Evolutionary conservation across 2,329 filamentous ascomycete species (phyloP).

Genomic region (Monosporascus sp.): DNA sequence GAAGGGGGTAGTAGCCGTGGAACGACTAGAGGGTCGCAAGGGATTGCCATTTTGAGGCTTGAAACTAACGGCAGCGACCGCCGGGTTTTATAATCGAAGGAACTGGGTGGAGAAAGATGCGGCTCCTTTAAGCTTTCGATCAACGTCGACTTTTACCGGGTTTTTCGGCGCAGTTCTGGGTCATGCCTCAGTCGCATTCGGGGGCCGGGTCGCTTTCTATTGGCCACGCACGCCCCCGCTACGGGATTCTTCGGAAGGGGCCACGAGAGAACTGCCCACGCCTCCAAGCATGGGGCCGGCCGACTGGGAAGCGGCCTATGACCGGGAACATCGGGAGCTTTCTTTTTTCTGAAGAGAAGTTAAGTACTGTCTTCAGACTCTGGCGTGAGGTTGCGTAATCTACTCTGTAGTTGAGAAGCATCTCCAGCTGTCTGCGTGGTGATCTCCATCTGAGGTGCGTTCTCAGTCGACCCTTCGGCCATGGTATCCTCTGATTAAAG

Average conservation of each 20-base stretch:
- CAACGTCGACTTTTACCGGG: conserved; percentile 23
- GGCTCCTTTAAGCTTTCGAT: conserved; percentile 25
- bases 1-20: not conserved
- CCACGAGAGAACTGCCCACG: conserved; percentile 1
- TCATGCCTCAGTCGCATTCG: conserved; percentile 10
- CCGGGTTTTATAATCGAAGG: conserved; percentile 18
- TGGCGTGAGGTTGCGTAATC: too few relatives aligned
- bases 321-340: not conserved
- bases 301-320: not conserved
- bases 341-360: not conserved
- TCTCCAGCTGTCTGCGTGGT: too few relatives aligned
- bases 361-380: not conserved
- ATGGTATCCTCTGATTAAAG: too few relatives aligned
- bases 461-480: too few relatives aligned
- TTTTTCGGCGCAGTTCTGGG: conserved; percentile 10
- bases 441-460: too few relatives aligned
- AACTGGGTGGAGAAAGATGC: conserved; percentile 24
- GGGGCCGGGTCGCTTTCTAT: conserved; percentile 15
- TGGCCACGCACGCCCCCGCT: conserved; percentile 18
- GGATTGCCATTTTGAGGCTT: conserved; percentile 7
- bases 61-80: conserved; percentile 8
- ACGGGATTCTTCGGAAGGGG: conserved; percentile 26
- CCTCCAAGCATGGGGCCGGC: not conserved
- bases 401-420: too few relatives aligned
- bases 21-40: not conserved